phyloP scores from a whole-genome alignment of 768 basidiomycete genomes.

The Trametes sanguinea region DNA sequence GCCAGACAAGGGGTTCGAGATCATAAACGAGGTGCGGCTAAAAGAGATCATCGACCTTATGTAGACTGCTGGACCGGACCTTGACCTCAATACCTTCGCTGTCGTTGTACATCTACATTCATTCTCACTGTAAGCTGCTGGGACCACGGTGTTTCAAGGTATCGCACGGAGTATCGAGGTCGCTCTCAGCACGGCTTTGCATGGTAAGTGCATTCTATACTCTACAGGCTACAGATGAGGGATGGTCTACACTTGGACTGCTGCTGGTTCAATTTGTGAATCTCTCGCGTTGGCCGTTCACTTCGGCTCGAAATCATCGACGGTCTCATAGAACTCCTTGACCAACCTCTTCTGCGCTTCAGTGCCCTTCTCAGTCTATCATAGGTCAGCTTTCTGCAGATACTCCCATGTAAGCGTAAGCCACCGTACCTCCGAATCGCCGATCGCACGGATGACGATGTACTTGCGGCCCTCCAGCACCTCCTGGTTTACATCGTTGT shows the following conservation, averaged over 20 bases:
- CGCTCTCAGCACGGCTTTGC: background rate
- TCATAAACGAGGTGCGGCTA: slow-evolving; percentile 76
- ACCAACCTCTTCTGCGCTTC: slow-evolving; percentile 81
- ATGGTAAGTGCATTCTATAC: background rate
- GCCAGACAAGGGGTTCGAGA: slow-evolving; percentile 79
- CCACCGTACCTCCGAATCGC: slow-evolving; percentile 51
- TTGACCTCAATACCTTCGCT: slow-evolving; percentile 12
- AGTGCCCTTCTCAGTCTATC: slow-evolving; percentile 57
- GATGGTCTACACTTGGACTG: no score
- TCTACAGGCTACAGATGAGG: background rate
- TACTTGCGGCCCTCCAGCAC: slow-evolving; percentile 81
- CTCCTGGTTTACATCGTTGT: slow-evolving; percentile 61
- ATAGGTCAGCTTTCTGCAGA: background rate
- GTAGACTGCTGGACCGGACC: slow-evolving; percentile 24
- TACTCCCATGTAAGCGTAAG: background rate
- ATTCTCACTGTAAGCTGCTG: slow-evolving; percentile 19
- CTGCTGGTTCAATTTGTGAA: background rate
- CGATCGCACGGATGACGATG: slow-evolving; percentile 72
- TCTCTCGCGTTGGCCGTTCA: slow-evolving; percentile 27
- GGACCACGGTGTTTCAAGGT: background rate
- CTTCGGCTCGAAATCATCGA: slow-evolving; percentile 66
- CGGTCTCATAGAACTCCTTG: slow-evolving; percentile 82
- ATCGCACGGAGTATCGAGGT: background rate
- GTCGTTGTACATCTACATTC: slow-evolving; percentile 20
- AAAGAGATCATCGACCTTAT: slow-evolving; percentile 75